Percentiles rank a stretch among this genome's conserved stretches.
These are phyloP conservation scores for Kwoniella dendrophila DNA, from an alignment of 768 basidiomycete species.

Conservation along the genomic window DNA sequence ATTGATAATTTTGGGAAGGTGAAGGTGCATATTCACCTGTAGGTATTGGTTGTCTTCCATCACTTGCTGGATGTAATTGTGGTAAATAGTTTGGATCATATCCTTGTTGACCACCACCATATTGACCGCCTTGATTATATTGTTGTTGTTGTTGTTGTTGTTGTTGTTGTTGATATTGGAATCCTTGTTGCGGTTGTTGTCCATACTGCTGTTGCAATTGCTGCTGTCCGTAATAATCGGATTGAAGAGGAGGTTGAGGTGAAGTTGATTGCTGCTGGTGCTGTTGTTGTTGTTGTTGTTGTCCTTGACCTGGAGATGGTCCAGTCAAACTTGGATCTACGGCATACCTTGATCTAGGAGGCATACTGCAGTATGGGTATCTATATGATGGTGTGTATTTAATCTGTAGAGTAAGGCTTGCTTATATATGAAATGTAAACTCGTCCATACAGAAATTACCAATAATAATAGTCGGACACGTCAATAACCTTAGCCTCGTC, in stretches of 20 bases:
- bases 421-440: no score
- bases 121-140: background rate
- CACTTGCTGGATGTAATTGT: slow-evolving; percentile 34
- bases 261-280: slow-evolving; percentile 17
- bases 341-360: slow-evolving; percentile 50
- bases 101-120: slow-evolving; percentile 21
- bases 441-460: no score
- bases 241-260: slow-evolving; percentile 19
- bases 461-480: slow-evolving; percentile 8
- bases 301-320: slow-evolving; percentile 12
- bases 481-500: background rate
- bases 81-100: slow-evolving; percentile 29
- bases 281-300: slow-evolving; percentile 9
- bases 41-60: slow-evolving; percentile 30
- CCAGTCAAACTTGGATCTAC: slow-evolving; percentile 48
- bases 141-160: slow-evolving; percentile 13
- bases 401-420: no score
- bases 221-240: slow-evolving; percentile 22
- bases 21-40: slow-evolving; percentile 31
- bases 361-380: slow-evolving; percentile 32
- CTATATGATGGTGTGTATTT: background rate
- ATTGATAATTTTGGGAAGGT: slow-evolving; percentile 21
- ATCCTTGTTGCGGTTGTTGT: slow-evolving; percentile 21
- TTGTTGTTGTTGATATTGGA: background rate
- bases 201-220: slow-evolving; percentile 24